phyloP scores from a whole-genome alignment of 768 basidiomycete species.

The Stropharia rugosoannulata region DNA sequence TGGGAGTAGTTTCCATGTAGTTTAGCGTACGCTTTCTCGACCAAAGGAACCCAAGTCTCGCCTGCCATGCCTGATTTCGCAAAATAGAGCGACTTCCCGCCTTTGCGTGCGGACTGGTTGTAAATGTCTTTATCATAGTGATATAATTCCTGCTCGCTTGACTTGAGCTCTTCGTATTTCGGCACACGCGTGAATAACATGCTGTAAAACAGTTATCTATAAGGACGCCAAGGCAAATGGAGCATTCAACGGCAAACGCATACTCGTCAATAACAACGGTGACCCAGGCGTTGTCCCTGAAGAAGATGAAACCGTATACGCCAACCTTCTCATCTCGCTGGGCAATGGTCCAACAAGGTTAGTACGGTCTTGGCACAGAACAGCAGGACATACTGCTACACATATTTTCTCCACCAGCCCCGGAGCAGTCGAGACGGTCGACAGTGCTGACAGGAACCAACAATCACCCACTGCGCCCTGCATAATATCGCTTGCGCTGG shows the following conservation, averaged over 20 bases:
- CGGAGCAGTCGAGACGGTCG: constrained; percentile 46
- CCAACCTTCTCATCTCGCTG: constrained; percentile 53
- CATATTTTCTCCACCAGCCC: constrained; percentile 49
- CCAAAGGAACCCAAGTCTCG: constrained; percentile 57
- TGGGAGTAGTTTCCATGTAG: constrained; percentile 50
- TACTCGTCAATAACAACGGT: constrained; percentile 60
- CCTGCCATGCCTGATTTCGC: constrained; percentile 43
- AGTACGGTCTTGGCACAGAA: not conserved
- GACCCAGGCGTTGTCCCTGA: constrained; percentile 49
- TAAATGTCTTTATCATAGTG: constrained; percentile 50
- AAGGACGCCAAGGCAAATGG: not conserved
- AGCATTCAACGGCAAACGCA: constrained; percentile 14
- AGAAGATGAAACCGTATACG: constrained; percentile 62
- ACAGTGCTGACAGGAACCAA: constrained; percentile 55
- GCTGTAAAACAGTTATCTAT: constrained; percentile 25
- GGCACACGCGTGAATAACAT: constrained; percentile 48
- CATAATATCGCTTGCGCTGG: constrained; percentile 45
- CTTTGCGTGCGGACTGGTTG: constrained; percentile 42
- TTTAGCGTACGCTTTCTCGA: constrained; percentile 62
- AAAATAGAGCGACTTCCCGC: constrained; percentile 48
- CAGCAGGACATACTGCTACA: constrained; percentile 25
- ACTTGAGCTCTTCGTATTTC: constrained; percentile 48
- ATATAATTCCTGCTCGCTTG: constrained; percentile 41
- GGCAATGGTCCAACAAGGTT: not conserved
- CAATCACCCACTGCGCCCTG: constrained; percentile 55